A percentile compares a stretch with the other conserved stretches of the same genome.
Conservation (phyloP, 176 grass and related monocot genomes). For the Elaeis guineensis region DNA sequence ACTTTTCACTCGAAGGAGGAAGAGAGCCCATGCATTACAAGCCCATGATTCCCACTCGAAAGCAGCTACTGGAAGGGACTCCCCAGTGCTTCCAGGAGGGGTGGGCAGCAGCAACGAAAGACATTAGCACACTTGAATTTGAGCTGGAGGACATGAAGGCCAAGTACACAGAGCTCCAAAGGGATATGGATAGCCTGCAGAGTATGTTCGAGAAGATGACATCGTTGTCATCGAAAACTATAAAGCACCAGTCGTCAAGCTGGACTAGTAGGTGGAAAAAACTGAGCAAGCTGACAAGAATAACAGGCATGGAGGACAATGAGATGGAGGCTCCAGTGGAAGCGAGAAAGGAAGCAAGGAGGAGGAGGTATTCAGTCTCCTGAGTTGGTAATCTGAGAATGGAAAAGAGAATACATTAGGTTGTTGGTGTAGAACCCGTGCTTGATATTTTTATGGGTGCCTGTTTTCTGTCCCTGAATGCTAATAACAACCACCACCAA, state of each 20-base stretch:
- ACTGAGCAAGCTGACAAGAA: conserved; percentile 75
- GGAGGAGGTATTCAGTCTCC: conserved; percentile 96
- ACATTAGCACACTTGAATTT: conserved; percentile 98
- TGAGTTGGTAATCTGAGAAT: conserved; percentile 14
- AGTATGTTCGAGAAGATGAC: conserved; percentile 50
- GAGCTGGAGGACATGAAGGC: conserved; percentile 97
- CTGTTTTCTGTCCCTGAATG: too few relatives aligned
- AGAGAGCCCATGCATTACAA: conserved; percentile 7
- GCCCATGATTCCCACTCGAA: conserved; percentile 20
- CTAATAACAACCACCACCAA: too few relatives aligned
- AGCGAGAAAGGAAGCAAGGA: conserved; percentile 52
- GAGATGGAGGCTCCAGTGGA: conserved; percentile 32
- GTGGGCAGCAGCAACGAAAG: conserved; percentile 84
- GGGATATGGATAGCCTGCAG: conserved; percentile 76
- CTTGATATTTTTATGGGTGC: too few relatives aligned
- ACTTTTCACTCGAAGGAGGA: conserved; percentile 25
- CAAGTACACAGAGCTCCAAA: conserved; percentile 96
- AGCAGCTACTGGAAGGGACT: conserved; percentile 79
- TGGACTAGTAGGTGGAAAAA: conserved; percentile 87
- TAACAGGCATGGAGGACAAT: conserved; percentile 38
- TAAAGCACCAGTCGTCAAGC: conserved; percentile 39
- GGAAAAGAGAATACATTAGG: too few relatives aligned
- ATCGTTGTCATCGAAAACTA: conserved; percentile 13
- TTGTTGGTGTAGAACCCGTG: too few relatives aligned
- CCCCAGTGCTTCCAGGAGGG: conserved; percentile 97